Evolutionary conservation across 768 basidiomycete genomes (phyloP).

Genomic region (Gymnopilus dilepis): DNA sequence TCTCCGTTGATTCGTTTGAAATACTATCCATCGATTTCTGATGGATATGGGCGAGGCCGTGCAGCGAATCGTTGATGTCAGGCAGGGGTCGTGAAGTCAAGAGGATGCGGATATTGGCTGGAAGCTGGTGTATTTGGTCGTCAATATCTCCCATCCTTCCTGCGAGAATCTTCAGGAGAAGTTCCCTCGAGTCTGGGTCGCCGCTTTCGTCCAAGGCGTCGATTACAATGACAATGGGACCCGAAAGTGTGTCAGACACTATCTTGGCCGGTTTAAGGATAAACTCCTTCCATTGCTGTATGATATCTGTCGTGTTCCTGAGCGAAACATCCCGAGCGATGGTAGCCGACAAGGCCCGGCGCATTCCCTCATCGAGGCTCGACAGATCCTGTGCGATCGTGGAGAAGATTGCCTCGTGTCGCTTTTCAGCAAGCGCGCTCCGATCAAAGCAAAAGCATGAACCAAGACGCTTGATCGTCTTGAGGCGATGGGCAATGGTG

Average conservation of each 20-base stretch:
- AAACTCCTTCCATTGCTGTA: conserved; percentile 25
- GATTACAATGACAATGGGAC: conserved; percentile 35
- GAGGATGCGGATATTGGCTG: conserved; percentile 34
- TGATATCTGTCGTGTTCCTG: conserved; percentile 11
- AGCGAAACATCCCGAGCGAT: conserved; percentile 10
- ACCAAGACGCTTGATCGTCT: conserved; percentile 30
- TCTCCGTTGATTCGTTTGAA: background rate
- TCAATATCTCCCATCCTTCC: background rate
- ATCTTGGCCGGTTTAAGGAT: conserved; percentile 15
- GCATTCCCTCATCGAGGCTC: conserved; percentile 13
- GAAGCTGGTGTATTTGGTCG: conserved; percentile 18
- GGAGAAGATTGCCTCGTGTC: conserved; percentile 31
- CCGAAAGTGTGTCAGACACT: conserved; percentile 13
- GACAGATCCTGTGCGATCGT: conserved; percentile 40
- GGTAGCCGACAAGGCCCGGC: conserved; percentile 4
- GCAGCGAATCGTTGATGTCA: conserved; percentile 15
- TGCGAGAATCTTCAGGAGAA: conserved; percentile 29
- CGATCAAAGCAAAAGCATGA: conserved; percentile 41
- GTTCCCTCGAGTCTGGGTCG: conserved; percentile 18
- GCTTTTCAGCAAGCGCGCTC: conserved; percentile 19
- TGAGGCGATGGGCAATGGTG: conserved; percentile 32
- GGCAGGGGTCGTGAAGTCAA: conserved; percentile 36
- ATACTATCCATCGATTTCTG: conserved; percentile 7
- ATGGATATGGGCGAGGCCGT: conserved; percentile 8
- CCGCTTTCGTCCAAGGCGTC: conserved; percentile 45